Percentiles rank a stretch among this genome's conserved stretches.
These are phyloP conservation scores for Trichoderma afroharzianum DNA, from an alignment of 2,329 filamentous ascomycete species.

Conservation along the genomic window DNA sequence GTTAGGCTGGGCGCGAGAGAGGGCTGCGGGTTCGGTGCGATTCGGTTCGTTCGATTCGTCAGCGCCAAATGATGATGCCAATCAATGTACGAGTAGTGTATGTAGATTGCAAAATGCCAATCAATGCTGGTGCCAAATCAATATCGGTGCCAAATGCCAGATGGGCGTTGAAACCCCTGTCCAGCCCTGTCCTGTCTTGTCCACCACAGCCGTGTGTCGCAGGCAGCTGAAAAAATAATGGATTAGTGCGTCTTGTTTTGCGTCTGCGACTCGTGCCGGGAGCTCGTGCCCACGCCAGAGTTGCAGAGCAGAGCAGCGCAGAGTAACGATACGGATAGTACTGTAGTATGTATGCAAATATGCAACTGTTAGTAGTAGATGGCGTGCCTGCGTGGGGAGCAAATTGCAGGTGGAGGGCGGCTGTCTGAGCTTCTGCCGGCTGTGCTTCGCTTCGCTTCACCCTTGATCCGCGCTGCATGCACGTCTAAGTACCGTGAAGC, in stretches of 20 bases:
- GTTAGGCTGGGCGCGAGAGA: constrained; percentile 15
- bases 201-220: neutral
- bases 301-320: neutral
- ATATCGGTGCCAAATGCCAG: neutral
- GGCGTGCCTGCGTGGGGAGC: neutral
- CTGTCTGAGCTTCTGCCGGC: constrained; percentile 10
- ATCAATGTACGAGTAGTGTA: too few relatives aligned
- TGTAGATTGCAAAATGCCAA: neutral
- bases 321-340: too few relatives aligned
- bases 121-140: neutral
- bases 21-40: neutral
- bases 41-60: constrained; percentile 25
- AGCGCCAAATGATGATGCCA: neutral
- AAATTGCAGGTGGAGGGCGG: constrained; percentile 12
- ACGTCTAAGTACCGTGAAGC: constrained; percentile 19
- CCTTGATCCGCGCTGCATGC: constrained; percentile 48
- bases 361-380: neutral
- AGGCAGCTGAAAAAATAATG: neutral
- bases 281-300: constrained; percentile 8
- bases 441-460: constrained; percentile 35
- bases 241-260: neutral
- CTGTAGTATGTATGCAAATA: too few relatives aligned
- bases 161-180: neutral
- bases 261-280: constrained; percentile 9
- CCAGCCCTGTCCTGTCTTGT: too few relatives aligned